Percentiles rank a stretch among this genome's conserved stretches.
Conservation (phyloP, 2,329 filamentous ascomycete genomes). For the Claviceps cyperi region DNA sequence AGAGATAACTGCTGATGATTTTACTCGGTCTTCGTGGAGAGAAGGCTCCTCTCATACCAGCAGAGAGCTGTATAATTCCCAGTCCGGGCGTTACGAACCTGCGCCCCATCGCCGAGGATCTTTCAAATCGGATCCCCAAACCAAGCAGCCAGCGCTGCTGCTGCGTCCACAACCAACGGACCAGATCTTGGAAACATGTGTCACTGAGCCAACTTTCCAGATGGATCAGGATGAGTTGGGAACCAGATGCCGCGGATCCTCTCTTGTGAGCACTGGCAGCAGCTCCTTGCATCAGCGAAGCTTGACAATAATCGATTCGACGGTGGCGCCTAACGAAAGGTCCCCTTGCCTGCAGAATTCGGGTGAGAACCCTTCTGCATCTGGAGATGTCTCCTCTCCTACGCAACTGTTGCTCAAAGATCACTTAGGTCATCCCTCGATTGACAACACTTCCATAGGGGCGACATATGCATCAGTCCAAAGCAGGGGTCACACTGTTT, state of each 20-base stretch:
- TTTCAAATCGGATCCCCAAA: slow-evolving; percentile 49
- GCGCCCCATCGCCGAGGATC: slow-evolving; percentile 65
- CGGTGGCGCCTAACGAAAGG: slow-evolving; percentile 28
- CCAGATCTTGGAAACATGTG: slow-evolving; percentile 65
- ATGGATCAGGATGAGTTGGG: slow-evolving; percentile 53
- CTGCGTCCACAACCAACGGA: slow-evolving; percentile 56
- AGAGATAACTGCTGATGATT: slow-evolving; percentile 89
- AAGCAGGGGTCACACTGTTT: slow-evolving; percentile 12
- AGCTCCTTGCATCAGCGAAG: slow-evolving; percentile 49
- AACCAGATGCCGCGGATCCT: slow-evolving; percentile 69
- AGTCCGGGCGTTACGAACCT: slow-evolving; percentile 84
- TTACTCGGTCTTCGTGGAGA: slow-evolving; percentile 69
- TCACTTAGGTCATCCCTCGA: slow-evolving; percentile 14
- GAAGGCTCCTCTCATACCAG: slow-evolving; percentile 49
- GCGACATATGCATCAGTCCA: slow-evolving; percentile 26
- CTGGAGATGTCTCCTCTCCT: slow-evolving; percentile 10
- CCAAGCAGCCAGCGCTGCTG: slow-evolving; percentile 62
- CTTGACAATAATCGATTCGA: slow-evolving; percentile 27
- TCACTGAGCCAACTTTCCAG: slow-evolving; percentile 71
- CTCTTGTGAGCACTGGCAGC: slow-evolving; percentile 80
- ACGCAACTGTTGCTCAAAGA: slow-evolving; percentile 14
- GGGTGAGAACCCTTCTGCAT: slow-evolving; percentile 35
- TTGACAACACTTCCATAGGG: slow-evolving; percentile 28
- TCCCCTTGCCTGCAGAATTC: slow-evolving; percentile 32
- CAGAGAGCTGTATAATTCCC: slow-evolving; percentile 84